A percentile compares a stretch with the other conserved stretches of the same genome.
These are phyloP conservation scores for Acmispon strigosus DNA, from an alignment of 306 rosid genomes.

Conservation along the genomic window DNA sequence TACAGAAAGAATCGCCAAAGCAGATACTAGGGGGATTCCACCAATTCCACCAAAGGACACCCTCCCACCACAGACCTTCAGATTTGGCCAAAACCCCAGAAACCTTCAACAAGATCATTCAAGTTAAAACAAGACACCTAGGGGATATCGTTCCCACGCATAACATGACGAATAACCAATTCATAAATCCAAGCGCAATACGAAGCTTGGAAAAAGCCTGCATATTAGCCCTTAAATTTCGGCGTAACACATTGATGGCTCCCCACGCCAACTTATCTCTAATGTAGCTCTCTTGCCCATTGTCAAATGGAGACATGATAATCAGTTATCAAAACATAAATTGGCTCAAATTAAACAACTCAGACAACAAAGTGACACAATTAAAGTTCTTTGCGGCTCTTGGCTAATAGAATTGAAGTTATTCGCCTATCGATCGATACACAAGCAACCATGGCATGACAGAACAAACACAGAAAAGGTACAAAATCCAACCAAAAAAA, in stretches of 20 bases:
- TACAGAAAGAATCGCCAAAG: conserved; percentile 89
- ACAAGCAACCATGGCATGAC: not conserved
- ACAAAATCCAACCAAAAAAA: not conserved
- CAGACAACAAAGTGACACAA: not conserved
- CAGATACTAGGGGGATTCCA: conserved; percentile 70
- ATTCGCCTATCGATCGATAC: not conserved
- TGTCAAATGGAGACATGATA: not conserved
- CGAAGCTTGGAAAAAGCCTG: conserved; percentile 41
- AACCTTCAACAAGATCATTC: conserved; percentile 91
- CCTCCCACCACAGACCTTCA: conserved; percentile 86
- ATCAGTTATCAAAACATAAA: not conserved
- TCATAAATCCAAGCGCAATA: conserved; percentile 41
- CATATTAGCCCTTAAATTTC: conserved; percentile 2
- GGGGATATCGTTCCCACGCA: conserved; percentile 47
- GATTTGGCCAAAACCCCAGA: conserved; percentile 66
- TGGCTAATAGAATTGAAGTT: not conserved
- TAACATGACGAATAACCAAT: conserved; percentile 40
- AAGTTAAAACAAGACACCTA: conserved; percentile 58
- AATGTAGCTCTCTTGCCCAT: conserved; percentile 10
- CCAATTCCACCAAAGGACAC: conserved; percentile 81
- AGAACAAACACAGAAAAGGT: not conserved
- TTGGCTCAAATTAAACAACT: not conserved
- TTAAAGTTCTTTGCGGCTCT: not conserved
- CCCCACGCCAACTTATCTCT: conserved; percentile 17
- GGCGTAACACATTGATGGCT: conserved; percentile 25